Evolutionary conservation across 306 rosid species (phyloP).

Genomic region (Biancaea sappan): DNA sequence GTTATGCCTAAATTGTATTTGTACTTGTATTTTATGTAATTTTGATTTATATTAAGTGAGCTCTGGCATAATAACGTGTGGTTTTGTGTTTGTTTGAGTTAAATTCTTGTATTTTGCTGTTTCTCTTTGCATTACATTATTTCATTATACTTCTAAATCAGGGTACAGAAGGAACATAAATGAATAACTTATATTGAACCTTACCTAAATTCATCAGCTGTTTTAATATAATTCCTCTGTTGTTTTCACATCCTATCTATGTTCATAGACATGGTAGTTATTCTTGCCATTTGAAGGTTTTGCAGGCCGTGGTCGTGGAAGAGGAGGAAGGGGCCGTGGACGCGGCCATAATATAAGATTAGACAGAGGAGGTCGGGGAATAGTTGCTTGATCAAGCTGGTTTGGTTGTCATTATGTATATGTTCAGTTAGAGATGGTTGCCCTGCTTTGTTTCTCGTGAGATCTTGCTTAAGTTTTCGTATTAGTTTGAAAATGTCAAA

Average conservation of each 20-base stretch:
- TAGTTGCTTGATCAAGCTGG: slow-evolving; percentile 52
- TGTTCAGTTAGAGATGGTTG: slow-evolving; percentile 45
- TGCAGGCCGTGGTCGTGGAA: slow-evolving; percentile 74
- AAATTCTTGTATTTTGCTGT: background rate
- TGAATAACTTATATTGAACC: background rate
- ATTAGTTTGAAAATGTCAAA: slow-evolving; percentile 23
- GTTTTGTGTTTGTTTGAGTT: slow-evolving; percentile 2
- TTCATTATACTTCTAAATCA: background rate
- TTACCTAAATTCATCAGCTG: background rate
- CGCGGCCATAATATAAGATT: slow-evolving; percentile 50
- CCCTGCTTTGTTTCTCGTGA: slow-evolving; percentile 47
- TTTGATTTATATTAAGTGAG: background rate
- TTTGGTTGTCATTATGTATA: slow-evolving; percentile 35
- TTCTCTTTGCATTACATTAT: background rate
- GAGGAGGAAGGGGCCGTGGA: slow-evolving; percentile 80
- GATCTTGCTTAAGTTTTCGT: slow-evolving; percentile 43
- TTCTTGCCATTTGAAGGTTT: slow-evolving; percentile 23
- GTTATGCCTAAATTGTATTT: background rate
- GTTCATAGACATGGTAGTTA: background rate
- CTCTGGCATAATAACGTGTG: background rate
- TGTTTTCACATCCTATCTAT: background rate
- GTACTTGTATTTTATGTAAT: background rate
- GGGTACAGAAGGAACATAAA: slow-evolving; percentile 3
- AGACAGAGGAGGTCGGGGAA: slow-evolving; percentile 54
- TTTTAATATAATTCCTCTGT: background rate